Evolutionary conservation across 2,329 filamentous ascomycete species (phyloP), one percentile per base, ranked within the genome.

Genomic region (Trichophaea hybrida): DNA sequence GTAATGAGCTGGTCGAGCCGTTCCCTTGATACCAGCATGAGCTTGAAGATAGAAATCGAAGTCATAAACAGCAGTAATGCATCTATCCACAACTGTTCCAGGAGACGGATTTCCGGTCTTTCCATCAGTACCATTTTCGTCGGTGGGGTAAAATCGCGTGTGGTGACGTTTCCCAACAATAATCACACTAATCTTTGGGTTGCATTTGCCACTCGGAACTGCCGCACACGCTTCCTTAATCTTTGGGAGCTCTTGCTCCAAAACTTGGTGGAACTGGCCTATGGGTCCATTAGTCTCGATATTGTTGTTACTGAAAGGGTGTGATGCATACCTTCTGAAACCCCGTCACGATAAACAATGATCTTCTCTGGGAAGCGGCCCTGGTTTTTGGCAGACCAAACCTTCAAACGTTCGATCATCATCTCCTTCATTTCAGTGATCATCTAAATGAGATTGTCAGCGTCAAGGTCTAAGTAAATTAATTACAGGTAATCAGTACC

Each of bases 1-100:
- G 70, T 96, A 96, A 69, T 94, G 90, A 0, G 86, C 86, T 0
- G 90, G 86, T 0, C 86, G 80, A 0, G 88, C 87, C 0, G 90
- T 95, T 1, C 88, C 89, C 71, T 94, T 82, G 5, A 94, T 74
- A 1, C 86, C 86, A 12, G 81, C 78, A 70, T 96, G 90, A 0
- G 89, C 84, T 43, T 90, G 85, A 0, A 95, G 75, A 74, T 82
- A 95, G 71, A 94, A 94, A 70, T 95, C 89, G 80, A 87, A 94
- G 69, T 83, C 80, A 1, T 81, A 78, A 6, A 80, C 81, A 68
- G 85, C 80, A 0, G 88, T 93, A 55, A 95, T 79, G 31, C 86
- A 87, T 48, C 88, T 84, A 71, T 94, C 89, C 52, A 96, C 88
- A 0, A 94, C 78, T 0, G 88, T 94, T 32, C 90, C 90, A 34